Conservation (phyloP, 257 asterid genomes). For the Nicotiana noctiflora region DNA sequence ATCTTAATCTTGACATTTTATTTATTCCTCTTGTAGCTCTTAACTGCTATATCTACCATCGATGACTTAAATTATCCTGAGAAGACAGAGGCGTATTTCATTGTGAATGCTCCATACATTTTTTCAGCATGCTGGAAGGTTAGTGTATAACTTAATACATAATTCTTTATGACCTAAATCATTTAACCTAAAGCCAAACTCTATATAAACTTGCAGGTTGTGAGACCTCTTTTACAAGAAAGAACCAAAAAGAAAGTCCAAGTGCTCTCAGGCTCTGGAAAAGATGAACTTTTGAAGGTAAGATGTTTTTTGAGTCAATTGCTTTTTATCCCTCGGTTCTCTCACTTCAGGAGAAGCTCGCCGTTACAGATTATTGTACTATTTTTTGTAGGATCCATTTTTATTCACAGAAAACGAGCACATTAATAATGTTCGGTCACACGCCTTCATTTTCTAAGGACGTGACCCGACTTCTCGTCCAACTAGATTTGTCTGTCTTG, state of each 20-base stretch:
- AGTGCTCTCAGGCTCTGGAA: constrained; percentile 36
- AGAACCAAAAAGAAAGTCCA: constrained; percentile 46
- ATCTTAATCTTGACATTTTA: not conserved
- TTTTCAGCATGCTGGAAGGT: no score
- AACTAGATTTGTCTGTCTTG: not conserved
- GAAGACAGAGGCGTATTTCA: constrained; percentile 80
- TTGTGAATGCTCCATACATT: constrained; percentile 88
- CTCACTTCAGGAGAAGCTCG: not conserved
- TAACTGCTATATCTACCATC: constrained; percentile 69
- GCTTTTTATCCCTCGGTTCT: not conserved
- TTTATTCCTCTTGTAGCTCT: constrained; percentile 51
- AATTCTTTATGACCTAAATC: not conserved
- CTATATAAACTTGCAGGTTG: constrained; percentile 50
- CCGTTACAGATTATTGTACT: not conserved
- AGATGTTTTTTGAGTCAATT: not conserved
- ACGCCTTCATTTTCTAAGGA: not conserved
- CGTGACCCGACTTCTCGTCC: not conserved
- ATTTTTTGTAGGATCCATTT: not conserved
- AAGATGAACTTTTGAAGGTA: constrained; percentile 36
- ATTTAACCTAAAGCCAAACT: not conserved
- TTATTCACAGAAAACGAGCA: not conserved
- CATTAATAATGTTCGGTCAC: not conserved
- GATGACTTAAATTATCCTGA: constrained; percentile 94
- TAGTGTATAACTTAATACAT: constrained; percentile 1
- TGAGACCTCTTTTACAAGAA: constrained; percentile 83